phyloP scores from a whole-genome alignment of 176 grass and related monocot species.

The Typha latifolia region DNA sequence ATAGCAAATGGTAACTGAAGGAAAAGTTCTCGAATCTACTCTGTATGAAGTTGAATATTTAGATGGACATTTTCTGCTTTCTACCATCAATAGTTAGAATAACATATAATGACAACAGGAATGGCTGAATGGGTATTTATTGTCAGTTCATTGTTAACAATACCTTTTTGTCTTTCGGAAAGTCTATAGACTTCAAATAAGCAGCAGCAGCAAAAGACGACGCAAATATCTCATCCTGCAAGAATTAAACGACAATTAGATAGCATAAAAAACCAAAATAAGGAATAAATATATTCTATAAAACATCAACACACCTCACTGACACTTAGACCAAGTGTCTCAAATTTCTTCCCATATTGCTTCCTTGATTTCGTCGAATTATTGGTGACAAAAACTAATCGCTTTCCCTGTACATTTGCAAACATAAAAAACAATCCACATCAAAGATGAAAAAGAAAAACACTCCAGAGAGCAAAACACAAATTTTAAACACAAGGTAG shows the following conservation, averaged over 20 bases:
- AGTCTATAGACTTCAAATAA: conserved; percentile 86
- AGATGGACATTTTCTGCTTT: too few species aligned
- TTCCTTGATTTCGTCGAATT: conserved; percentile 96
- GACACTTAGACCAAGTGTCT: conserved; percentile 63
- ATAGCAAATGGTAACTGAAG: too few species aligned
- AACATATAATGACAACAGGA: too few species aligned
- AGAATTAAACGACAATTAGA: conserved; percentile 9
- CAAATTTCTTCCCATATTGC: conserved; percentile 94
- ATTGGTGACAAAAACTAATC: conserved; percentile 94
- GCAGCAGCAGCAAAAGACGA: conserved; percentile 91
- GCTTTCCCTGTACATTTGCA: conserved; percentile 53
- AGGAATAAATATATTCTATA: not conserved
- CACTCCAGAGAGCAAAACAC: too few species aligned
- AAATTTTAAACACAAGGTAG: too few species aligned
- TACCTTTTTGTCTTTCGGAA: conserved; percentile 91
- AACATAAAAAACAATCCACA: not conserved
- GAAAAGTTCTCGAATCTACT: too few species aligned
- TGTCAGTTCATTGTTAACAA: not conserved
- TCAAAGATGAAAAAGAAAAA: not conserved
- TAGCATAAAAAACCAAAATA: not conserved
- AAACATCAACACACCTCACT: conserved; percentile 38
- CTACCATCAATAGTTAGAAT: too few species aligned
- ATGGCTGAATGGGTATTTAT: not conserved
- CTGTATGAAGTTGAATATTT: too few species aligned
- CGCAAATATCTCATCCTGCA: conserved; percentile 95